Evolutionary conservation across 257 asterid species (phyloP).

Genomic region (Forsythia viridissima): DNA sequence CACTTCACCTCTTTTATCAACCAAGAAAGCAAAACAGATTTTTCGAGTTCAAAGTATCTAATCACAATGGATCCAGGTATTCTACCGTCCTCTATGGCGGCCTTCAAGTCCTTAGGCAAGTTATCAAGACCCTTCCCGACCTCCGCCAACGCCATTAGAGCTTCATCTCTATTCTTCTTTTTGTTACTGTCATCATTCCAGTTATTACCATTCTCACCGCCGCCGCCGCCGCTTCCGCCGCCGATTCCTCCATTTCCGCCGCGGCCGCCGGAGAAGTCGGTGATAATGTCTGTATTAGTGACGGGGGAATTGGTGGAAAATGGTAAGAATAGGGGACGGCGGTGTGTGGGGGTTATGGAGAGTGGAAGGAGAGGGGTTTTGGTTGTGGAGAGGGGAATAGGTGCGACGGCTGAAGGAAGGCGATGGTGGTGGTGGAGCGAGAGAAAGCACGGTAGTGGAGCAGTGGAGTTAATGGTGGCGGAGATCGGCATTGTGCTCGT

Average conservation of each 20-base stretch:
- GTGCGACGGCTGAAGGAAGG: too few species aligned
- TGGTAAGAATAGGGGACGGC: slow-evolving; percentile 25
- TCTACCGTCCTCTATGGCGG: slow-evolving; percentile 72
- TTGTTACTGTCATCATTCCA: slow-evolving; percentile 39
- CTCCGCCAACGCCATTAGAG: slow-evolving; percentile 57
- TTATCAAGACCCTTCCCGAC: slow-evolving; percentile 78
- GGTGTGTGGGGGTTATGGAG: too few species aligned
- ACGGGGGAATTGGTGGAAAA: slow-evolving; percentile 37
- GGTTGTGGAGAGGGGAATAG: too few species aligned
- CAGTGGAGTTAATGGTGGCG: slow-evolving; percentile 29
- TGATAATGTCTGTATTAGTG: slow-evolving; percentile 22
- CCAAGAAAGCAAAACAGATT: slow-evolving; percentile 64
- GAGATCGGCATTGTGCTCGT: slow-evolving; percentile 32
- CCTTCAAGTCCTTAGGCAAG: slow-evolving; percentile 79
- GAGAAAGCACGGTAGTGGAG: slow-evolving; percentile 21
- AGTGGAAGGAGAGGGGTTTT: too few species aligned
- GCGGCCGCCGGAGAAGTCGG: slow-evolving; percentile 28
- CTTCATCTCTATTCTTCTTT: slow-evolving; percentile 56
- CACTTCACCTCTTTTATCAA: too few species aligned
- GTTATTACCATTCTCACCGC: slow-evolving; percentile 22
- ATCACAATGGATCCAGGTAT: slow-evolving; percentile 68
- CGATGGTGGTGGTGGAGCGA: too few species aligned
- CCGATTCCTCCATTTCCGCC: slow-evolving; percentile 25
- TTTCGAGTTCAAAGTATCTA: slow-evolving; percentile 72
- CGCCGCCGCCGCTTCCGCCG: slow-evolving; percentile 51